Percentiles rank a stretch among this genome's conserved stretches.
Evolutionary conservation across 495 filamentous ascomycete species (phyloP).

Genomic region (Penicillium atrosanguineum): DNA sequence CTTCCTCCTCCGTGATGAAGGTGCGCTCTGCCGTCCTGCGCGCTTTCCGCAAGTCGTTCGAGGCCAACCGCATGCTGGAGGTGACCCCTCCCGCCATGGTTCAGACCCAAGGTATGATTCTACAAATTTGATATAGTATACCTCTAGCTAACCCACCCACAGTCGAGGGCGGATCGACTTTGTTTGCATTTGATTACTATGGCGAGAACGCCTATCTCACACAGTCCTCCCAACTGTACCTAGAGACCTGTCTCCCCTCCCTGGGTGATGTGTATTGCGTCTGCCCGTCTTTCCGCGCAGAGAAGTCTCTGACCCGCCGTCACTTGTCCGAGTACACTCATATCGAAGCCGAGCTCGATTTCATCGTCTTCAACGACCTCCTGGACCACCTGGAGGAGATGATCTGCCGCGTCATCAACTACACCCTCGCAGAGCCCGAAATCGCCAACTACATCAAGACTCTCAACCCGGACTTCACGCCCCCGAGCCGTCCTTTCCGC

Average conservation of each 20-base stretch:
- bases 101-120: constrained; percentile 67
- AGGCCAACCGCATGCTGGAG: constrained; percentile 73
- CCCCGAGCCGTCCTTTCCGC: constrained; percentile 81
- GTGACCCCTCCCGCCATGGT: constrained; percentile 94
- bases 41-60: constrained; percentile 80
- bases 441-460: constrained; percentile 68
- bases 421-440: constrained; percentile 67
- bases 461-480: constrained; percentile 85
- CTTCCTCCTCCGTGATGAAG: constrained; percentile 83
- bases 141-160: too few relatives aligned
- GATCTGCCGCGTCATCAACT: constrained; percentile 82
- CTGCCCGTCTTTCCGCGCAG: constrained; percentile 96
- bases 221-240: constrained; percentile 96
- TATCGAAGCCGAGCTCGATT: constrained; percentile 95
- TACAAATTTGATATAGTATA: too few relatives aligned
- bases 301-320: constrained; percentile 91
- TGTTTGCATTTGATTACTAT: constrained; percentile 96
- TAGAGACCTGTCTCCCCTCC: constrained; percentile 89
- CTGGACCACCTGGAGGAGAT: constrained; percentile 86
- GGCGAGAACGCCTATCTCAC: constrained; percentile 91
- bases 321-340: constrained; percentile 97
- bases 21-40: constrained; percentile 80
- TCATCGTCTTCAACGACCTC: constrained; percentile 89
- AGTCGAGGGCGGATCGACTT: constrained; percentile 90
- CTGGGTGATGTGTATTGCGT: constrained; percentile 96